These are phyloP conservation scores for Raddia distichophylla DNA, from an alignment of 176 grass and related monocot genomes.

Conservation along the genomic window DNA sequence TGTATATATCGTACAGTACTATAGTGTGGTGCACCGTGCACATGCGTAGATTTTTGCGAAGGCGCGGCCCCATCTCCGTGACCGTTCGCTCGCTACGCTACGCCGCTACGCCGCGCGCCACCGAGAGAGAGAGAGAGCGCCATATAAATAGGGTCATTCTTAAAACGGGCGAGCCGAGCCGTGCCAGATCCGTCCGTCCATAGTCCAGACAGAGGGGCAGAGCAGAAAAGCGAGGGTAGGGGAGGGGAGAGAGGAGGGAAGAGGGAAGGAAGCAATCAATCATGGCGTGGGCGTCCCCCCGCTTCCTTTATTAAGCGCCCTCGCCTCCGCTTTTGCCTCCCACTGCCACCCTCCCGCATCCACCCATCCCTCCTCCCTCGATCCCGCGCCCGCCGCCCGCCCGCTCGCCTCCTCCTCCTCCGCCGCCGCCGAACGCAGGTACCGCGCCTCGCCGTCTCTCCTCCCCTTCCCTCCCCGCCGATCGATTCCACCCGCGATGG, in stretches of 20 bases:
- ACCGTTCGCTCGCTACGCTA: too few species aligned
- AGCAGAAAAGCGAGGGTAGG: too few species aligned
- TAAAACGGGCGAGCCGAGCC: background rate
- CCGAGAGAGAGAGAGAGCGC: background rate
- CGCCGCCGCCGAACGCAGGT: background rate
- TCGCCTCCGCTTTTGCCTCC: slow-evolving; percentile 33
- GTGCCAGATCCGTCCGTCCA: background rate
- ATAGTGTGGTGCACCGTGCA: too few species aligned
- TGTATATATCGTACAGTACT: too few species aligned
- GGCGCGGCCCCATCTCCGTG: too few species aligned
- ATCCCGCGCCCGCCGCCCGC: background rate
- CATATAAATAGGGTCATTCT: slow-evolving; percentile 4
- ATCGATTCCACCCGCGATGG: background rate
- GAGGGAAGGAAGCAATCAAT: slow-evolving; percentile 16
- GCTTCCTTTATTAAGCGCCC: slow-evolving; percentile 29
- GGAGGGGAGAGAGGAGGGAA: background rate
- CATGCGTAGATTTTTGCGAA: too few species aligned
- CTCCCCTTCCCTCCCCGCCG: background rate
- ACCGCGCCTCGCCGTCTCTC: background rate
- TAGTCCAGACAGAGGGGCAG: background rate
- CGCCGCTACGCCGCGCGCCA: background rate
- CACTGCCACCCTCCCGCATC: slow-evolving; percentile 1
- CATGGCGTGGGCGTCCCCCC: background rate
- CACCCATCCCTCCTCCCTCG: background rate
- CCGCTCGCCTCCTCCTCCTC: background rate